Evolutionary conservation across 345 rosid species (phyloP), one percentile per base, ranked within the genome.

Genomic region (Populus euphratica): DNA sequence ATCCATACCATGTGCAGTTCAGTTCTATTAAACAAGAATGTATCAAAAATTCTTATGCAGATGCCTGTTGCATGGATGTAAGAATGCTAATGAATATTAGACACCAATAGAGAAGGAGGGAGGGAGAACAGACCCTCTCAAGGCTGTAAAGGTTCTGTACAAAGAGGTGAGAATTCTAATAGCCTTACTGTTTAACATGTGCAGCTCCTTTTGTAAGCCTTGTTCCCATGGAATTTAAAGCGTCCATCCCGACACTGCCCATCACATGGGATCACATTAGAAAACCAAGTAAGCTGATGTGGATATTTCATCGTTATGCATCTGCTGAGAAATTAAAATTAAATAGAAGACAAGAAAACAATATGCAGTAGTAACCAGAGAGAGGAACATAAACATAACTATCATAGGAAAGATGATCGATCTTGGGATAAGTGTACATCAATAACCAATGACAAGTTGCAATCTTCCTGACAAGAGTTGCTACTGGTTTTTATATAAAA

Each of bases 181-280:
- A 38, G 78, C 63, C 63, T 64, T 49, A 70, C 5, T 77, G 29
- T 59, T 38, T 38, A 59, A 69, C 38, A 62, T 16, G 50, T 69
- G 59, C 64, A 59, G 74, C 68, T 70, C 76, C 25, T 38, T 69
- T 69, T 62, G 64, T 41, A 76, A 54, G 73, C 50, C 77, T 70
- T 62, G 59, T 38, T 59, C 47, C 50, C 50, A 44, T 43, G 54
- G 52, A 73, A 54, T 5, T 50, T 50, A 6, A 73, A 59, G 33
- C 41, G 49, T 41, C 50, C 54, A 74, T 61, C 63, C 43, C 68
- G 54, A 21, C 16, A 52, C 23, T 66, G 33, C 64, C 70, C 70
- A 44, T 73, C 54, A 71, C 81, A 70, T 59, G 73, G 77, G 35
- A 56, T 75, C 73, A 44, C 63, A 49, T 61, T 74, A 64, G 64